Conservation (phyloP, 768 basidiomycete genomes). For the Obba rivulosa region DNA sequence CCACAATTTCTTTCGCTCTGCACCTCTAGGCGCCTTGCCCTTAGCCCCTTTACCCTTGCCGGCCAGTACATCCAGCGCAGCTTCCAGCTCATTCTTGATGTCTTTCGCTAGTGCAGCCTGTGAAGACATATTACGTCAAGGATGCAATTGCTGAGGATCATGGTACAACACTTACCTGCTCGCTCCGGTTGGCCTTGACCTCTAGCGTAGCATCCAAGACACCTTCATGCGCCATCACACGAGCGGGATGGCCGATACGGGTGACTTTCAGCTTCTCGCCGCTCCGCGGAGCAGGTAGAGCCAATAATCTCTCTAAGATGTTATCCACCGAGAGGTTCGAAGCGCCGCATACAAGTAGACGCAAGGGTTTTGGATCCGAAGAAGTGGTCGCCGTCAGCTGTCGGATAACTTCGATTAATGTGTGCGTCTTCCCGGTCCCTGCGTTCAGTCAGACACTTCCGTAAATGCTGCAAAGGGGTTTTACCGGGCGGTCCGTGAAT, state of each 20-base stretch:
- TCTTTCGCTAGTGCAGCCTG: conserved; percentile 83
- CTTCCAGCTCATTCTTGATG: conserved; percentile 81
- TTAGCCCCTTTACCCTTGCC: conserved; percentile 73
- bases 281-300: conserved; percentile 47
- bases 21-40: conserved; percentile 62
- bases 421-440: conserved; percentile 95
- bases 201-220: conserved; percentile 68
- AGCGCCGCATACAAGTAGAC: conserved; percentile 86
- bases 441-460: neutral
- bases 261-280: conserved; percentile 59
- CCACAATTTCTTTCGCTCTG: conserved; percentile 81
- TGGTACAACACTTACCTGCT: conserved; percentile 54
- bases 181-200: conserved; percentile 65
- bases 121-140: conserved; percentile 4
- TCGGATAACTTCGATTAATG: conserved; percentile 88
- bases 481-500: conserved; percentile 96
- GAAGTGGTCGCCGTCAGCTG: conserved; percentile 57
- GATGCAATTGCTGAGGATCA: too few species aligned
- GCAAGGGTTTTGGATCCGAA: conserved; percentile 44
- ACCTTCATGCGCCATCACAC: conserved; percentile 71
- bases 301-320: conserved; percentile 79
- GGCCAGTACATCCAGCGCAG: conserved; percentile 56
- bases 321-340: conserved; percentile 96
- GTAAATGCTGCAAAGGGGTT: neutral
- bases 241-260: conserved; percentile 93